phyloP scores from a whole-genome alignment of 768 basidiomycete genomes.

The Hericium erinaceus region DNA sequence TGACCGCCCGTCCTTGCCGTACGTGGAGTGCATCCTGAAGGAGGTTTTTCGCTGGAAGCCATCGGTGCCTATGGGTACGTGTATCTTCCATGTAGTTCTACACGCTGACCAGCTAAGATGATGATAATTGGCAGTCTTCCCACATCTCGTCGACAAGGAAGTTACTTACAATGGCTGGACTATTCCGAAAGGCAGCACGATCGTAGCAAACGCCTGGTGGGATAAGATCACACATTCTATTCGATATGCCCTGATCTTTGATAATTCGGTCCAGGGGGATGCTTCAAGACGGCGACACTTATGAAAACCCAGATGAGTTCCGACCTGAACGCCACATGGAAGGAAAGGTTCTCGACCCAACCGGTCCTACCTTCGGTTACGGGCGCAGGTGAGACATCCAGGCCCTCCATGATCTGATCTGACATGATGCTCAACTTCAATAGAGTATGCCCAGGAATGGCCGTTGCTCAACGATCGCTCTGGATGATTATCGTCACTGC shows the following conservation, averaged over 20 bases:
- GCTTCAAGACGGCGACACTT: slow-evolving; percentile 9
- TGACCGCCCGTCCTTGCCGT: slow-evolving; percentile 17
- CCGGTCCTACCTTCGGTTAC: background rate
- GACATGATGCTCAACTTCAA: background rate
- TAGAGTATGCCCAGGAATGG: background rate
- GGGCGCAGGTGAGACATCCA: background rate
- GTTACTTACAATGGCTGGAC: slow-evolving; percentile 12
- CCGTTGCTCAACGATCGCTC: background rate
- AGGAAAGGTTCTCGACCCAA: background rate
- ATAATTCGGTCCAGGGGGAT: slow-evolving; percentile 10
- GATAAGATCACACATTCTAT: background rate
- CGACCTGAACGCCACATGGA: slow-evolving; percentile 7
- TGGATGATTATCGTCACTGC: background rate
- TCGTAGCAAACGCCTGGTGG: slow-evolving; percentile 14
- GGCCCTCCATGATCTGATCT: too few relatives aligned
- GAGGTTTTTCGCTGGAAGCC: slow-evolving; percentile 15
- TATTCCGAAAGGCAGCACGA: slow-evolving; percentile 9
- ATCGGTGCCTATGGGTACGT: background rate
- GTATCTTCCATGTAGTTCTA: slow-evolving; percentile 11
- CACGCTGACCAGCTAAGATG: background rate
- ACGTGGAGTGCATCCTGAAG: slow-evolving; percentile 16
- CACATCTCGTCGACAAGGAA: slow-evolving; percentile 13
- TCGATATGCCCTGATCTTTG: background rate
- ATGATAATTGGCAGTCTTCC: background rate
- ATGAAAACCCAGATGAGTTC: slow-evolving; percentile 6